Evolutionary conservation across 352 stramenopile species (phyloP).

Genomic region (Phytophthora tentaculata): DNA sequence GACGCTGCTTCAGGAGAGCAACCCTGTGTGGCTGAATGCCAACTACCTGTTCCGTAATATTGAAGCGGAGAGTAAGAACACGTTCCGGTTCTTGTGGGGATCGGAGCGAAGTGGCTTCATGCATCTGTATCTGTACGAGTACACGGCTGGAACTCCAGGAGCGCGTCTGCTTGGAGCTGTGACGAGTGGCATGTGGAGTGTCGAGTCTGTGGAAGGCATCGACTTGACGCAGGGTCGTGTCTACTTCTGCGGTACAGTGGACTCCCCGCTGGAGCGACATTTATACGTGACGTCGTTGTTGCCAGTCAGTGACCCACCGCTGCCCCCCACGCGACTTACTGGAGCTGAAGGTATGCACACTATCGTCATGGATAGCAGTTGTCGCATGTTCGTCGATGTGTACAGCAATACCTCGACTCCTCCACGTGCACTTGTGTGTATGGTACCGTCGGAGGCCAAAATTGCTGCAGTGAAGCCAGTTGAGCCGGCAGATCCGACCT

Average conservation of each 20-base stretch:
- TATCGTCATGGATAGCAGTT: constrained; percentile 91
- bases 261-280: constrained; percentile 92
- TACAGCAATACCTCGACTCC: constrained; percentile 82
- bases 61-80: constrained; percentile 71
- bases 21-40: constrained; percentile 95
- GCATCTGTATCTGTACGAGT: constrained; percentile 97
- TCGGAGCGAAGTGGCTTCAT: constrained; percentile 94
- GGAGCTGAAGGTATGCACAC: constrained; percentile 86
- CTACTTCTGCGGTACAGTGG: constrained; percentile 89
- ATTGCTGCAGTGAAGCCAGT: constrained; percentile 37
- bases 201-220: constrained; percentile 86
- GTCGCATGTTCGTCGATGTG: constrained; percentile 79
- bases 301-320: constrained; percentile 43
- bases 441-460: constrained; percentile 52
- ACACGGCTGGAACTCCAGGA: constrained; percentile 40
- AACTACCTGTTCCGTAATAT: constrained; percentile 94
- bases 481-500: constrained; percentile 19
- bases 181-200: constrained; percentile 72
- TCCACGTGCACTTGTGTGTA: constrained; percentile 59
- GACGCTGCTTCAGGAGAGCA: constrained; percentile 90
- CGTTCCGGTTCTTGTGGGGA: constrained; percentile 96
- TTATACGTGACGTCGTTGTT: constrained; percentile 88
- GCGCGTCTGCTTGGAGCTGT: constrained; percentile 63
- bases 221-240: constrained; percentile 84
- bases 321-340: constrained; percentile 75